Evolutionary conservation across 1,284 basidiomycete genomes (phyloP), one percentile per base, ranked within the genome.

Genomic region (Moesziomyces sp.): DNA sequence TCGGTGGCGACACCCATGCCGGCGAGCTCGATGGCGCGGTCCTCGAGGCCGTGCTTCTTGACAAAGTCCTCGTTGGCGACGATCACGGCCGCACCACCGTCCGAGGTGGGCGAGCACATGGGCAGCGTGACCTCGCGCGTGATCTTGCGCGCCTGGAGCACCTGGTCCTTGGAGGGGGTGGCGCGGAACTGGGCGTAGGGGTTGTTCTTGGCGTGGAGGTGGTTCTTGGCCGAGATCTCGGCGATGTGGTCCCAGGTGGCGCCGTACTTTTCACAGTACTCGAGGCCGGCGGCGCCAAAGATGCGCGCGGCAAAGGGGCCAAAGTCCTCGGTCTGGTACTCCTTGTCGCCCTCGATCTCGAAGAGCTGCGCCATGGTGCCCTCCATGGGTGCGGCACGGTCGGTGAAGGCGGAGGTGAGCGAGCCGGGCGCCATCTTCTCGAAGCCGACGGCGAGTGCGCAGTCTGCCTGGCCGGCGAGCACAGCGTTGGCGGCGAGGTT

Each of bases 51-150:
- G 79, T 93, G 90, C 14, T 86, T 85, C 65, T 89, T 90, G 16
- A 94, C 91, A 76, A 94, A 94, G n/a, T 88, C 88, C 79, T 93
- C 92, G 0, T 91, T 91, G 9, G 89, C 91, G 23, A 94, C 86
- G 59, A 94, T 88, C 26, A 62, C 79, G 24, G 75, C 76, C 10
- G 80, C 80, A 60, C 82, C 85, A 23, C 85, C 85, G 62, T 86
- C 85, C 9, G 84, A 85, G 9, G 93, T 94, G 1, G 93, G 93
- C 73, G 91, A 92, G 81, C 93, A 94, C 92, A 93, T 93, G 81
- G 89, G 91, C 80, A 91, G 91, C 3, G 92, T 93, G 46, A 93
- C 85, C 79, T 92, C 88, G 52, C 89, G 89, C 30, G 88, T 91
- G 80, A 93, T 89, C 84, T 79, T 77, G 38, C 77, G 70, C 35